Conservation (phyloP, 1,284 basidiomycete genomes). For the Ceratobasidium sp. region DNA sequence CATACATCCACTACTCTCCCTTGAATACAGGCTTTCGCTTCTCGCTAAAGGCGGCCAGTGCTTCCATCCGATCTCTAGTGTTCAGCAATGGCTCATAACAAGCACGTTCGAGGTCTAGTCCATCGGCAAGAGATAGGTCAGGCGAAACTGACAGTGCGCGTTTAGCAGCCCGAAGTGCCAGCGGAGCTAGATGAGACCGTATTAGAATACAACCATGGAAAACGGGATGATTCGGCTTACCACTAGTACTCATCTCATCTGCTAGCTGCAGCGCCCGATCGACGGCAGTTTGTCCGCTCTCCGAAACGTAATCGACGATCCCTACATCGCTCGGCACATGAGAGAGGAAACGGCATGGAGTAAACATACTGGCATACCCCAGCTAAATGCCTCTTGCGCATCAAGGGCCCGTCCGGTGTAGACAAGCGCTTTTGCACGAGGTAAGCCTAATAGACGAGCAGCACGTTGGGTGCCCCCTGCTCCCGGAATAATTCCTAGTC, state of each 20-base stretch:
- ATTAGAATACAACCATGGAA: not conserved
- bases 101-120: constrained; percentile 86
- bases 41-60: constrained; percentile 86
- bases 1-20: constrained; percentile 65
- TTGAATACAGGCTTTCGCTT: constrained; percentile 84
- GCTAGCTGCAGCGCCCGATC: constrained; percentile 72
- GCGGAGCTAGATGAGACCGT: constrained; percentile 65
- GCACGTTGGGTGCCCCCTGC: constrained; percentile 93
- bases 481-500: constrained; percentile 92
- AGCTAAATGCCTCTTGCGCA: constrained; percentile 72
- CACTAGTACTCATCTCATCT: constrained; percentile 69
- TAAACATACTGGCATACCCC: constrained; percentile 60
- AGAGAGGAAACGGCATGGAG: too few relatives aligned
- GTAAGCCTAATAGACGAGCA: constrained; percentile 78
- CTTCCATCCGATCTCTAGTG: constrained; percentile 82
- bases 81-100: constrained; percentile 85
- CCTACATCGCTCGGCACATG: too few relatives aligned
- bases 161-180: constrained; percentile 89
- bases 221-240: constrained; percentile 51
- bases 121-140: constrained; percentile 77
- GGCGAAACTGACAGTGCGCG: constrained; percentile 82
- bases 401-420: constrained; percentile 75
- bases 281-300: constrained; percentile 62
- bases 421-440: constrained; percentile 88
- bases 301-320: constrained; percentile 79